Evolutionary conservation across 2,329 filamentous ascomycete genomes (phyloP).

Genomic region (Penicillium freii): DNA sequence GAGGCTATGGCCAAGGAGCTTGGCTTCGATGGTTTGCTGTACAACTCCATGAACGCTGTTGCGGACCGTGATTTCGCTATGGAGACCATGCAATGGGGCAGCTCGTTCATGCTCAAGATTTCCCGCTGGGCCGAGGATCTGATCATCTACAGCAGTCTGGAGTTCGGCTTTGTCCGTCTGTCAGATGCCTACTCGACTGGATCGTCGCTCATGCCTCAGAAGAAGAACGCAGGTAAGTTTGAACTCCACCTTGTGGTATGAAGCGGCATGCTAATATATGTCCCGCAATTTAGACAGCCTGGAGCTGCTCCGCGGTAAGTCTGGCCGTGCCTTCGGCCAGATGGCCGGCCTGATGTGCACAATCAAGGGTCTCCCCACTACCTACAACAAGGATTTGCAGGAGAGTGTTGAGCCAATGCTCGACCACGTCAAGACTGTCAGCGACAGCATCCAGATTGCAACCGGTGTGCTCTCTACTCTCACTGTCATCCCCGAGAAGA

Average conservation of each 20-base stretch:
- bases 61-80: conserved; percentile 79
- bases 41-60: conserved; percentile 75
- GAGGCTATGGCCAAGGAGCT: conserved; percentile 75
- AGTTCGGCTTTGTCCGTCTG: conserved; percentile 73
- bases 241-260: background rate
- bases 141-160: conserved; percentile 74
- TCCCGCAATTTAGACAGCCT: conserved; percentile 57
- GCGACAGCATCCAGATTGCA: conserved; percentile 78
- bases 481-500: conserved; percentile 67
- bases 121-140: conserved; percentile 81
- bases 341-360: conserved; percentile 79
- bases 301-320: conserved; percentile 73
- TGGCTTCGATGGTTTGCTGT: conserved; percentile 71
- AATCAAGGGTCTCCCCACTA: conserved; percentile 71
- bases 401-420: conserved; percentile 84
- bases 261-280: background rate
- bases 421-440: conserved; percentile 77
- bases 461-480: conserved; percentile 76
- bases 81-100: conserved; percentile 77
- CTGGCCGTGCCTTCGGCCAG: conserved; percentile 73
- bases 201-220: conserved; percentile 75
- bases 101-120: conserved; percentile 75
- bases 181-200: conserved; percentile 80
- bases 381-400: conserved; percentile 92
- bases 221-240: conserved; percentile 63